A percentile compares a stretch with the other conserved stretches of the same genome.
Evolutionary conservation across 495 filamentous ascomycete species (phyloP).

Genomic region (Opeltia flavorubescens): DNA sequence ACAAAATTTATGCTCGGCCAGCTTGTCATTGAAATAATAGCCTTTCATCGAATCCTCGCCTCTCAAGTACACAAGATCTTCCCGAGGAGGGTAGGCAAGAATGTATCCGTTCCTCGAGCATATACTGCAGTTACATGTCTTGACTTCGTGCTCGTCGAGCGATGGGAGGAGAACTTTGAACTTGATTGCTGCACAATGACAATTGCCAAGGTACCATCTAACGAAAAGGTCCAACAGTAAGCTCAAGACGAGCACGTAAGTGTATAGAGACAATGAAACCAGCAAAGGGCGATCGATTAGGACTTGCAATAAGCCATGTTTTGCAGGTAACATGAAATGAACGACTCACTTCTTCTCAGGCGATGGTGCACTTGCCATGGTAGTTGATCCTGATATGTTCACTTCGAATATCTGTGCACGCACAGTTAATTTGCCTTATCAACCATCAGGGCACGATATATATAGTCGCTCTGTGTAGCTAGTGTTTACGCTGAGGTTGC

Average conservation of each 20-base stretch:
- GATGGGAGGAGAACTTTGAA: conserved; percentile 28
- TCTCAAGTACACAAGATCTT: conserved; percentile 17
- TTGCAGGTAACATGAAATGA: too few species aligned
- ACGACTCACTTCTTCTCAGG: neutral
- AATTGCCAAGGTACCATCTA: conserved; percentile 35
- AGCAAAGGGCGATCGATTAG: too few species aligned
- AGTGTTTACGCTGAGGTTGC: too few species aligned
- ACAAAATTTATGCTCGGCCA: conserved; percentile 29
- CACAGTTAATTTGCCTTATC: too few species aligned
- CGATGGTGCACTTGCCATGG: neutral
- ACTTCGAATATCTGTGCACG: neutral
- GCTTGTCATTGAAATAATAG: conserved; percentile 25
- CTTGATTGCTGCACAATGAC: conserved; percentile 38
- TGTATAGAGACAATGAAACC: neutral
- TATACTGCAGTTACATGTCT: conserved; percentile 38
- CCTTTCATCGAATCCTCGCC: conserved; percentile 15
- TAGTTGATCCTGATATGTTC: neutral
- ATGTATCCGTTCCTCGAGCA: conserved; percentile 29
- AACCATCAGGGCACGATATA: too few species aligned
- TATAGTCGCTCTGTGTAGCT: too few species aligned
- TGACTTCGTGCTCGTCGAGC: conserved; percentile 21
- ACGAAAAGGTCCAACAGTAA: neutral
- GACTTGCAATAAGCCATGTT: too few species aligned
- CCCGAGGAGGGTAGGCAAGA: conserved; percentile 22
- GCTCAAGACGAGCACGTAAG: neutral